Evolutionary conservation across 768 basidiomycete genomes (phyloP).

Genomic region (Boletus edulis): DNA sequence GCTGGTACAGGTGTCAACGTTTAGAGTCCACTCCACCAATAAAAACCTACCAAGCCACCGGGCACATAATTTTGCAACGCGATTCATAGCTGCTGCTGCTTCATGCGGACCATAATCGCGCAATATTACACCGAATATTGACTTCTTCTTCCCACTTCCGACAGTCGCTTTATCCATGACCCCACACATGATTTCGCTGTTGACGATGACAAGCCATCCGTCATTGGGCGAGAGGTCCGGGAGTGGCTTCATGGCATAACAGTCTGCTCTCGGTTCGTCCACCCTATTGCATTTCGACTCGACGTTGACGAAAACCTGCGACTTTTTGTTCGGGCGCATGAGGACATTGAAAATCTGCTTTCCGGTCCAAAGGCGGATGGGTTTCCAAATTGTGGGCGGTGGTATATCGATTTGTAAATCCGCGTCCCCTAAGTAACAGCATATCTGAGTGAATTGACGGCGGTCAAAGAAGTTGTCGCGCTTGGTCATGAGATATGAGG

Average conservation of each 20-base stretch:
- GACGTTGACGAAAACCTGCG: slow-evolving; percentile 86
- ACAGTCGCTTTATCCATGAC: slow-evolving; percentile 99
- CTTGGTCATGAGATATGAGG: slow-evolving; percentile 91
- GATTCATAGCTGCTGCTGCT: slow-evolving; percentile 94
- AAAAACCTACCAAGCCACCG: slow-evolving; percentile 77
- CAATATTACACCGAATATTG: slow-evolving; percentile 96
- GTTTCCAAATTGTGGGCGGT: slow-evolving; percentile 92
- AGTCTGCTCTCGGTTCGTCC: slow-evolving; percentile 67
- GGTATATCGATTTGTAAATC: slow-evolving; percentile 92
- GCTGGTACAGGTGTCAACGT: slow-evolving; percentile 49
- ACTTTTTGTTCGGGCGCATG: slow-evolving; percentile 88
- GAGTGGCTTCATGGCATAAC: slow-evolving; percentile 62
- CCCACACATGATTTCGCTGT: slow-evolving; percentile 99
- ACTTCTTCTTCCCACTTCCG: slow-evolving; percentile 98
- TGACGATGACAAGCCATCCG: slow-evolving; percentile 95
- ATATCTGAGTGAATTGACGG: slow-evolving; percentile 93
- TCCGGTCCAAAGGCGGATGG: slow-evolving; percentile 92
- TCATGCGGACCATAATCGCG: slow-evolving; percentile 95
- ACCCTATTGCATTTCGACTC: slow-evolving; percentile 94
- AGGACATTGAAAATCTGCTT: slow-evolving; percentile 98
- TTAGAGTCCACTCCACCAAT: not conserved
- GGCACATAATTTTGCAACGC: slow-evolving; percentile 92
- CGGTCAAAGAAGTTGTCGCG: slow-evolving; percentile 93
- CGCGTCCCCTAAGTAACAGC: slow-evolving; percentile 91
- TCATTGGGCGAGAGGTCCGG: slow-evolving; percentile 94